Evolutionary conservation across 2,329 filamentous ascomycete species (phyloP).

Genomic region (Fusarium nelsonii): DNA sequence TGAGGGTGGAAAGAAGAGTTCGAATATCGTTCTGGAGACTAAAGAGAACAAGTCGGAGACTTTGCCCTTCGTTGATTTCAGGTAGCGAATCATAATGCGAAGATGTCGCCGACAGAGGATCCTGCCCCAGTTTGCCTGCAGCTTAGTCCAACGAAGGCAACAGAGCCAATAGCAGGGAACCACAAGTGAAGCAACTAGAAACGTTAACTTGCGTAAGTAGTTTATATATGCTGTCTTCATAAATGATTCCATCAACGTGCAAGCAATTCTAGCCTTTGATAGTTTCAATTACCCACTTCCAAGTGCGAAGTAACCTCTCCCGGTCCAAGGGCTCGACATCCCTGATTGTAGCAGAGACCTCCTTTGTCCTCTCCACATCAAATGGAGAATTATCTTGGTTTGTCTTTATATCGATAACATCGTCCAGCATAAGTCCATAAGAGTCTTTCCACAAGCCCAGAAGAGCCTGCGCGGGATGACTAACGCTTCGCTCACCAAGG

Average conservation of each 20-base stretch:
- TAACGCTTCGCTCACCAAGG: neutral
- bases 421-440: neutral
- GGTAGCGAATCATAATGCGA: neutral
- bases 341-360: constrained; percentile 24
- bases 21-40: neutral
- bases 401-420: accelerated
- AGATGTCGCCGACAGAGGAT: neutral
- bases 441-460: constrained; percentile 42
- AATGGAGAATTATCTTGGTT: neutral
- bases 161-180: no score
- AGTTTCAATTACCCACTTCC: constrained; percentile 39
- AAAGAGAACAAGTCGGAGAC: neutral
- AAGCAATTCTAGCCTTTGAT: neutral
- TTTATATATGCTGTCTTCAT: no score
- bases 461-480: constrained; percentile 43
- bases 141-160: neutral
- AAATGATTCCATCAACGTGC: no score
- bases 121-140: neutral
- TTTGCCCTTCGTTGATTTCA: neutral
- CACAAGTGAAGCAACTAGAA: no score
- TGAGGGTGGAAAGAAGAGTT: neutral
- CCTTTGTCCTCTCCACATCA: constrained; percentile 15
- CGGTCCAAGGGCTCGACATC: constrained; percentile 26
- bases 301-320: constrained; percentile 35
- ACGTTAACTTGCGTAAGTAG: no score